Evolutionary conservation across 2,329 filamentous ascomycete species (phyloP), one percentile per base, ranked within the genome.

Genomic region (Neocucurbitaria cava): DNA sequence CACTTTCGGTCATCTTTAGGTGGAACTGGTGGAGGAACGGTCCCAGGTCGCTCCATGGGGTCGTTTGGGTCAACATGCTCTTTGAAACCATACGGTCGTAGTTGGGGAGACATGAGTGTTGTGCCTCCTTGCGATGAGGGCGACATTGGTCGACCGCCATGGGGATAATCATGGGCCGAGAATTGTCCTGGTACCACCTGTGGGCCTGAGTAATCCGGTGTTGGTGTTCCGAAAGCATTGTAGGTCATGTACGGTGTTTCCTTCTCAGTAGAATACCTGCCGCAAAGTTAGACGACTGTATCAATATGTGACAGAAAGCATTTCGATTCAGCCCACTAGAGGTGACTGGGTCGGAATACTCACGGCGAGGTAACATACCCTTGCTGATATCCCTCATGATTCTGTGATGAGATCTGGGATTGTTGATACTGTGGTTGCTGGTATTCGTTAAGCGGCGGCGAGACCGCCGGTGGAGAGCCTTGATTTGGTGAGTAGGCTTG

Each of bases 171-270:
- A 7, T 5, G 5, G 10, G 26, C 26, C 9, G 43, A 45, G 23
- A 64, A 62, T 21, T 66, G 62, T 24, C 56, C 47, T 6, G 61
- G 58, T 24, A 68, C 63, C 3, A 68, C 63, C 54, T 69, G 52
- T 18, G 61, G 66, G 20, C 58, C 61, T 8, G 65, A 68, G 26
- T 62, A 69, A 31, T 68, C 66, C 3, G 63, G 64, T 5, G 65
- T 66, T 2, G 60, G 53, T 40, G 33, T 18, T 17, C 46, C 52
- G 4, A 52, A 17, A 1, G 53, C 24, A 17, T 51, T 46, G 33
- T 53, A 20, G 41, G 56, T 56, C 9, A 52, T 41, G 41, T 61
- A 61, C 9, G 62, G 62, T 11, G 58, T 56, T 43, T 68, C 59
- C 40, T 68, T 69, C 36, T 65, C 62, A 1, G 58, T 66, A 1